Evolutionary conservation across 306 rosid species (phyloP), one percentile per base, ranked within the genome.

Genomic region (Quercus glauca): DNA sequence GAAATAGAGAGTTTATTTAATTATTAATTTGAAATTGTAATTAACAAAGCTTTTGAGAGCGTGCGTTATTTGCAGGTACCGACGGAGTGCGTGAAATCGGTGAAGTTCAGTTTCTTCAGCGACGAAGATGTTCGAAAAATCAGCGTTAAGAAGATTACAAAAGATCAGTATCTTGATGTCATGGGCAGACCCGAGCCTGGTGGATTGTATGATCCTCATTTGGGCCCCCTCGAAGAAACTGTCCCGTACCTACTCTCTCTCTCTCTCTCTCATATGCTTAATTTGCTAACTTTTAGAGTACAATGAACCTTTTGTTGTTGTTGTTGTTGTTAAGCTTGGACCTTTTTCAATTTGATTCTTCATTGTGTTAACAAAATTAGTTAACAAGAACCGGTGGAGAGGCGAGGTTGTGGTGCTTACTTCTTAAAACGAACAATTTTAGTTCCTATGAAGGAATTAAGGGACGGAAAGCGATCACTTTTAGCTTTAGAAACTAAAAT

Each of bases 161-260:
- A 51, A 29, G 81, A 92, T 13, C 65, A 63, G 23, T 76, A 90
- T 64, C 74, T 86, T 5, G 87, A 90, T 45, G 1, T 17, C 2
- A 51, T 88, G 35, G 89, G 56, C 1, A 78, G 76, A 33, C 96
- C 98, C 0, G 84, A 87, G 12, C 69, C 82, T 7, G 89, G 83
- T 23, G 99, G 99, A 18, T 85, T 93, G 21, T 95, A 95, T 83
- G 99, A 95, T 79, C 91, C 93, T 8, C 91, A 97, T 11, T 65
- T 92, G 64, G 98, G 99, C 1, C 91, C 99, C n/a, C 49, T 90
- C 1, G 83, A 83, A 17, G 95, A 91, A 6, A 75, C 81, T 28
- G 69, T 83, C n/a, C 67, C 11, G 97, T 95, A 83, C 77, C 87
- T 73, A 59, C 51, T 8, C 23, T 33, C 23, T 4, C 23, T 4